Percentiles rank a stretch among this genome's conserved stretches.
Evolutionary conservation across 768 basidiomycete species (phyloP).

Genomic region (Favolaschia claudopus): DNA sequence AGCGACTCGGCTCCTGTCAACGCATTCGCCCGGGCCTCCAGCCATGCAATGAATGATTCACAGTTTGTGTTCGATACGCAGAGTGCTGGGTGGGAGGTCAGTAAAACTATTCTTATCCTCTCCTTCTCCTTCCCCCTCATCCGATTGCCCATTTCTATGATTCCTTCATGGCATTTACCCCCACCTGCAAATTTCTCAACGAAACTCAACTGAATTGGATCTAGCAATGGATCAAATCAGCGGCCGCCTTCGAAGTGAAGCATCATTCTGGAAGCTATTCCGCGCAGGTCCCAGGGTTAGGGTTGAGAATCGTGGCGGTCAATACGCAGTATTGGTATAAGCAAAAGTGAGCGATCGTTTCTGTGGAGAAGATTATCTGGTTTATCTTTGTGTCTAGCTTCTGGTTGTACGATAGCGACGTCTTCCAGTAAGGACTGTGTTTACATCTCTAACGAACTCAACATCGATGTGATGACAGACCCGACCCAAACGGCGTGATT

Average conservation of each 20-base stretch:
- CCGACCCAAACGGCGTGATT: slow-evolving; percentile 46
- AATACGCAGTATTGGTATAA: too few relatives aligned
- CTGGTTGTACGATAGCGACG: slow-evolving; percentile 44
- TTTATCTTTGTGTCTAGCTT: slow-evolving; percentile 28
- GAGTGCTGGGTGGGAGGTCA: too few relatives aligned
- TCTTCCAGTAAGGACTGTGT: slow-evolving; percentile 28
- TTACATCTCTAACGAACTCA: background rate
- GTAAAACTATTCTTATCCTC: too few relatives aligned
- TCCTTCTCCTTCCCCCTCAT: too few relatives aligned
- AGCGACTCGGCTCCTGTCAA: slow-evolving; percentile 46
- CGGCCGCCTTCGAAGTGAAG: slow-evolving; percentile 31
- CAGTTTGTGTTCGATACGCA: too few relatives aligned
- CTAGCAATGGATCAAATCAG: slow-evolving; percentile 38
- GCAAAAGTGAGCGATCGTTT: background rate
- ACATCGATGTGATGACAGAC: slow-evolving; percentile 7
- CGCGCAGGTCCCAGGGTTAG: slow-evolving; percentile 33
- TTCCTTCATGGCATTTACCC: too few relatives aligned
- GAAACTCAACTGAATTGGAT: background rate
- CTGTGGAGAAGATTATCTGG: background rate
- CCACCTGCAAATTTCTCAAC: too few relatives aligned
- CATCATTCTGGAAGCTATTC: too few relatives aligned
- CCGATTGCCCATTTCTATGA: too few relatives aligned
- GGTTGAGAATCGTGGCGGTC: slow-evolving; percentile 18
- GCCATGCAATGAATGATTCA: slow-evolving; percentile 16
- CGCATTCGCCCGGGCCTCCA: slow-evolving; percentile 39